Base-by-base conservation (phyloP, 768 basidiomycete genomes). In the Dentipellis sp. region DNA sequence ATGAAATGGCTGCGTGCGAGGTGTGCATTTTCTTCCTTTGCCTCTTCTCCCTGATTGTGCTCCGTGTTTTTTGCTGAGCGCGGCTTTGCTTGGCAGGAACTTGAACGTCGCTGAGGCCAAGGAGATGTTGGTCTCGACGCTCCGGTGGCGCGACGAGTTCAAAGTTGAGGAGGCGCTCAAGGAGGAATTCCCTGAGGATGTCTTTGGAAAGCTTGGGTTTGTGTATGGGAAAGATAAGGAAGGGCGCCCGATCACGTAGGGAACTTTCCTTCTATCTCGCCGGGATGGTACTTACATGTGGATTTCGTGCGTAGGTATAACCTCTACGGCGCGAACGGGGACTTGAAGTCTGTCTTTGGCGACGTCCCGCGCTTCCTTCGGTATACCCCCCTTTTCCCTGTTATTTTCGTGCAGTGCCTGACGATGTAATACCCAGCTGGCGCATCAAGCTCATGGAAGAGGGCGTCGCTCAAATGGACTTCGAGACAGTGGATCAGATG, bases 1-100 rank as follows among this genome's bases (percentile, higher is more conserved):
- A 81, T 91, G 79, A 91, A 91, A 65, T 92, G 91, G 73, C 71
- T 90, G 34, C 78, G 86, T 56, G 90, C 90, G 4, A 79, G 86
- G 86, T 83, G 62, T 37, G 68, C 47, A n/a, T 35, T 22, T 46
- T 36, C 21, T 40, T 22, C n/a, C 42, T n/a, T 5, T 37, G 68
- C 47, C 16, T 35, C 21, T 46, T 36, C 21, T 40, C 22, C n/a
- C 42, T n/a, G 2, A 11, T 9, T 19, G 14, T 14, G 21, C 21
- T 50, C n/a, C 19, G 10, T 14, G 40, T 14, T 45, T 16, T 14
- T 29, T 19, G 19, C 14, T 45, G 16, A 45, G 42, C 19, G 42
- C 12, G n/a, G n/a, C 42, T 45, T 12, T 10, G 42, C 42, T 45
- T 9, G 10, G 16, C 45, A 83, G 85, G 62, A 74, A 82, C 53